Evolutionary conservation across 2,329 filamentous ascomycete genomes (phyloP).

Genomic region (Tolypocladium amazonense): DNA sequence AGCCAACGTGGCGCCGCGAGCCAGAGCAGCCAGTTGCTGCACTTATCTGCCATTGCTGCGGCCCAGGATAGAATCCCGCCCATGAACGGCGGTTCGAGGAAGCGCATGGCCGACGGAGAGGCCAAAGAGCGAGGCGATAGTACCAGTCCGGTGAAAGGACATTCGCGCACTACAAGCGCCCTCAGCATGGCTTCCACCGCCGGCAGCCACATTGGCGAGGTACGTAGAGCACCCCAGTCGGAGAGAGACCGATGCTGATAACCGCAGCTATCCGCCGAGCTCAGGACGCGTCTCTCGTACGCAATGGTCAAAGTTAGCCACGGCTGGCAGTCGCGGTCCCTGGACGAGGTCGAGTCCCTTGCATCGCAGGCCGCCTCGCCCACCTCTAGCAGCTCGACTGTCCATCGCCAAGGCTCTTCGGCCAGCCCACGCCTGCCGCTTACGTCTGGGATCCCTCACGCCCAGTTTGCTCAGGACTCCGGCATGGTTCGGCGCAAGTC

Average conservation of each 20-base stretch:
- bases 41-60: slow-evolving; percentile 48
- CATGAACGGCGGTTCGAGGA: slow-evolving; percentile 38
- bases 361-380: slow-evolving; percentile 60
- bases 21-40: slow-evolving; percentile 45
- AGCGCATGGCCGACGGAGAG: slow-evolving; percentile 67
- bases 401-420: slow-evolving; percentile 40
- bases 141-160: slow-evolving; percentile 40
- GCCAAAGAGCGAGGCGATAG: slow-evolving; percentile 46
- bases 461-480: slow-evolving; percentile 10
- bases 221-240: slow-evolving; percentile 28
- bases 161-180: slow-evolving; percentile 63
- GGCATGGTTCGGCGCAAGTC: slow-evolving; percentile 15
- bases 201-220: slow-evolving; percentile 67
- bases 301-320: slow-evolving; percentile 90
- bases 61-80: slow-evolving; percentile 37
- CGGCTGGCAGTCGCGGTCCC: slow-evolving; percentile 70
- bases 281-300: slow-evolving; percentile 78
- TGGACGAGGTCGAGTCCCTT: slow-evolving; percentile 67
- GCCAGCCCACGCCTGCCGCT: slow-evolving; percentile 40
- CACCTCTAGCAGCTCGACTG: slow-evolving; percentile 44
- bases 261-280: slow-evolving; percentile 59
- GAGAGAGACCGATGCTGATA: neutral
- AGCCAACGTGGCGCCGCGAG: slow-evolving; percentile 14
- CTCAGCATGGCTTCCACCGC: slow-evolving; percentile 49
- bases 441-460: slow-evolving; percentile 20